Base-by-base conservation (phyloP, 1,284 basidiomycete genomes). In the Tylopilus orsonianus region DNA sequence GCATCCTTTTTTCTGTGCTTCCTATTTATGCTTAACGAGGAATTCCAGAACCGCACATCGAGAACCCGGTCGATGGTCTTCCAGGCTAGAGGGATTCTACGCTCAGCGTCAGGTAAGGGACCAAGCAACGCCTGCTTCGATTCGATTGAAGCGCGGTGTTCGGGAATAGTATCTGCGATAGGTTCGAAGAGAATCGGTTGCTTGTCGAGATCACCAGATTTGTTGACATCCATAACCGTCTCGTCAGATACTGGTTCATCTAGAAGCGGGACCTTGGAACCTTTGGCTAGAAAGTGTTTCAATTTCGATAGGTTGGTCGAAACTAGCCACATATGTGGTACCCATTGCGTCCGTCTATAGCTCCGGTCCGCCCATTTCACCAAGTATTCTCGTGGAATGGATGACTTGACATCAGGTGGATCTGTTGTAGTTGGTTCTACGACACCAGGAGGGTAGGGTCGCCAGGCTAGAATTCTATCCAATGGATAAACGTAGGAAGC, bases 381-480 rank as follows among this genome's bases (percentile, higher is more conserved):
- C 8, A 97, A 80, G 61, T 97, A 96, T 67, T 95, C 91, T 48
- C 93, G 75, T 18, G 89, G 88, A 12, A 93, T 74, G 37, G 71
- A 61, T 24, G 73, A 68, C 63, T 83, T 90, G 65, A 75, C 75
- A 57, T 81, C 71, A 1, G 79, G 74, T 18, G 71, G 59, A 54
- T 80, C 73, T 10, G 69, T 58, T 26, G 62, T 67, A 27, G 70
- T 54, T 4, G 78, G 70, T 62, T 89, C 83, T 8, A 75, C 62
- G 23, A 81, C 83, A 52, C 77, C 75, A 2, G 77, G 66, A 23
- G 88, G 88, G 59, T 80, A 84, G 8, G 90, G 86, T 30, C 92
- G 78, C 94, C 94, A 97, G 0, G 93, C 94, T 35, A 97, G 75
- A 54, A 97, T 90, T 65, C 87, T 86, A 65, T 97, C 92, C n/a